Conservation (phyloP, 192 early-diverging fungal genomes). For the Linderina pennispora region DNA sequence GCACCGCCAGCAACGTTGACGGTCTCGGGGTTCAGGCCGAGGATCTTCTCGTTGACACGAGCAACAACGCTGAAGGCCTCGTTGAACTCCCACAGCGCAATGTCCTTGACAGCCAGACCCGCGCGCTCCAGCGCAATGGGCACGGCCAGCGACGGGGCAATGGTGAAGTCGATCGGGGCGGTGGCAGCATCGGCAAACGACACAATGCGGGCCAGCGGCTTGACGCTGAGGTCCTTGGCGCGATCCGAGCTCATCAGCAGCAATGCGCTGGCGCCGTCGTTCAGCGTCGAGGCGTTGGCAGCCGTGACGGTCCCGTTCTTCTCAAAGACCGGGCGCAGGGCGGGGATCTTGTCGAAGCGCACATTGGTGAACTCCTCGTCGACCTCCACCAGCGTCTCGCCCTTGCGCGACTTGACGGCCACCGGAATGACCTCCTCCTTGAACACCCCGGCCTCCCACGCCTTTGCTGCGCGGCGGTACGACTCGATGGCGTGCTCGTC, state of each 20-base stretch:
- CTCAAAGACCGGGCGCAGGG: slow-evolving; percentile 73
- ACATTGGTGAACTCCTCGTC: slow-evolving; percentile 97
- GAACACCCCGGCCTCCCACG: slow-evolving; percentile 81
- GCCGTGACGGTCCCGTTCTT: slow-evolving; percentile 93
- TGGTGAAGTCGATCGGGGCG: slow-evolving; percentile 88
- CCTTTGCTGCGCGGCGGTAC: slow-evolving; percentile 84
- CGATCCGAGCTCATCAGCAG: slow-evolving; percentile 73
- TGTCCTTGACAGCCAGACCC: slow-evolving; percentile 72
- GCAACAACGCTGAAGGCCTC: slow-evolving; percentile 96
- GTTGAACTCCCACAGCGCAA: slow-evolving; percentile 93
- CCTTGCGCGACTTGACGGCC: slow-evolving; percentile 75
- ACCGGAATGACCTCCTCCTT: slow-evolving; percentile 80
- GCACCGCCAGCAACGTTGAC: slow-evolving; percentile 81
- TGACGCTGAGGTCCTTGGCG: slow-evolving; percentile 68
- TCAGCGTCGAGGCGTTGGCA: slow-evolving; percentile 91
- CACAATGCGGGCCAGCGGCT: slow-evolving; percentile 83
- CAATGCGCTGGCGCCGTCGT: slow-evolving; percentile 93
- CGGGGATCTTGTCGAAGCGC: slow-evolving; percentile 83
- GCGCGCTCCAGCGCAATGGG: slow-evolving; percentile 90
- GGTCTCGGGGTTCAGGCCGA: slow-evolving; percentile 62
- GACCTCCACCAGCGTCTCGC: slow-evolving; percentile 65
- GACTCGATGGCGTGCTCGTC: slow-evolving; percentile 82
- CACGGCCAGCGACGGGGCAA: slow-evolving; percentile 88
- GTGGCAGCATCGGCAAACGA: slow-evolving; percentile 89
- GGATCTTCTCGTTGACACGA: slow-evolving; percentile 82